Evolutionary conservation across 345 rosid species (phyloP), one percentile per base, ranked within the genome.

Genomic region (Erucastrum elatum): DNA sequence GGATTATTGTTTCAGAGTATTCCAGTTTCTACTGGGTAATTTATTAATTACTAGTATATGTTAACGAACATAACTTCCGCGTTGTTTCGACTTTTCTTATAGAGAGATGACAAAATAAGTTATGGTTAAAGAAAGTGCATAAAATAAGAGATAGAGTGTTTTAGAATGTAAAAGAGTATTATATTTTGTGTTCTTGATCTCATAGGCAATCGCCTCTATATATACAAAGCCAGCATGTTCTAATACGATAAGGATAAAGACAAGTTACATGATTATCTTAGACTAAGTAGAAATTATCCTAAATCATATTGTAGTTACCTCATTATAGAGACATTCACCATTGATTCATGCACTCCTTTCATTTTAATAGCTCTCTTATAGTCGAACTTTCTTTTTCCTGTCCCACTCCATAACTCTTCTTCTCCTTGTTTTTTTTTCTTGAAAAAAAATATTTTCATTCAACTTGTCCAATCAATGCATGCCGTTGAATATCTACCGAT

Each of bases 261-360:
- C 31, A 29, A 29, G 31, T 29, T 29, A 29, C 31, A 29, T 29
- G 4, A 29, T 29, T 29, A 29, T 29, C 31, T 29, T 29, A 29
- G 4, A 4, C 31, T 29, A 29, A 29, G 4, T 29, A 29, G 31
- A 29, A 29, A 21, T 21, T 21, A 21, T 21, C 21, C 21, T 21
- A 21, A 21, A 21, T 21, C 4, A 29, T 29, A 29, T 29, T 29
- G 31, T 29, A 29, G 31, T 29, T 29, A 29, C 4, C 31, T 29
- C 31, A 29, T 29, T 29, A 29, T 21, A 17, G 31, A 33, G 83
- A 80, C 80, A 65, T 29, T 70, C 80, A 75, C 76, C 46, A 67
- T 17, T 74, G 78, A 68, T 74, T 74, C 75, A 80, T 79, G 60
- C 78, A 79, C 78, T 78, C 81, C 76, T 77, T 79, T 79, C 77